Conservation (phyloP, 2,329 filamentous ascomycete genomes). For the Orbilia brochopaga region DNA sequence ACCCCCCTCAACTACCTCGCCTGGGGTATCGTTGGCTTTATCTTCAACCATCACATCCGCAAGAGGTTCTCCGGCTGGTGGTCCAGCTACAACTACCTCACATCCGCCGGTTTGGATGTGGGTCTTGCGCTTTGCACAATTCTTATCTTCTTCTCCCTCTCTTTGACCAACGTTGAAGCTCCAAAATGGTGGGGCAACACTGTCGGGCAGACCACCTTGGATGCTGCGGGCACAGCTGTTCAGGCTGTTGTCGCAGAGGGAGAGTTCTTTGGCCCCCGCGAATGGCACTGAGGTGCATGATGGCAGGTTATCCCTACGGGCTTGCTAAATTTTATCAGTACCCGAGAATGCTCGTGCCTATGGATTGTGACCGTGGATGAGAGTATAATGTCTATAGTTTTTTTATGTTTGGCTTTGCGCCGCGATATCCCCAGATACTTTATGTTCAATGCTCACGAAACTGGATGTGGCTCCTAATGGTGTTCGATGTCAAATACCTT, state of each 20-base stretch:
- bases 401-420: background rate
- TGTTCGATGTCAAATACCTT: conserved; percentile 1
- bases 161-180: conserved; percentile 65
- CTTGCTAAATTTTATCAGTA: background rate
- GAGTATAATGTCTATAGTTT: background rate
- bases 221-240: conserved; percentile 61
- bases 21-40: conserved; percentile 71
- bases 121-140: conserved; percentile 71
- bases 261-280: conserved; percentile 63
- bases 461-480: background rate
- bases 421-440: background rate
- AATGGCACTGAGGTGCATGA: conserved; percentile 59
- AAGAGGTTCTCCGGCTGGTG: conserved; percentile 73
- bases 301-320: background rate
- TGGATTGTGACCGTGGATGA: too few species aligned
- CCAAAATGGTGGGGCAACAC: conserved; percentile 70
- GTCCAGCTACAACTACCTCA: conserved; percentile 78
- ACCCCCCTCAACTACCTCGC: conserved; percentile 73
- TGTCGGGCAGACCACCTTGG: conserved; percentile 61
- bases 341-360: background rate
- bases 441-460: too few species aligned
- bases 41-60: conserved; percentile 73
- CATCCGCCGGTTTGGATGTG: conserved; percentile 73
- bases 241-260: conserved; percentile 59
- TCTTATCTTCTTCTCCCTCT: conserved; percentile 72